Base-by-base conservation (phyloP, 345 rosid genomes). In the Euclidium syriacum region DNA sequence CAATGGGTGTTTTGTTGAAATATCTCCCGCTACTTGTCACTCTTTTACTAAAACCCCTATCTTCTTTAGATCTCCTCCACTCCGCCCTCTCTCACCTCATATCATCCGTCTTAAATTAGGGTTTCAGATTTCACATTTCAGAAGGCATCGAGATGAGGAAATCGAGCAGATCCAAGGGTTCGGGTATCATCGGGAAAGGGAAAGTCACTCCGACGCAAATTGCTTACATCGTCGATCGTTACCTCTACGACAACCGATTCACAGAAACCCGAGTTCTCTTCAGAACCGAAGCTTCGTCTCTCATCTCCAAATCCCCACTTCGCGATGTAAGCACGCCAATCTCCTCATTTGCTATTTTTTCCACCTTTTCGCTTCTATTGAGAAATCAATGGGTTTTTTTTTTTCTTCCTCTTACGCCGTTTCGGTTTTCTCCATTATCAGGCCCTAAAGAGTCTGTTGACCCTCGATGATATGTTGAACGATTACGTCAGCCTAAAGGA, bases 181-280 rank as follows among this genome's bases (percentile, higher is more conserved):
- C 75, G 1, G 71, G 75, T 1, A 51, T 35, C n/a, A 39, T 79
- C 11, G 95, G 84, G 27, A 87, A 78, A 10, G 91, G 95, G 2
- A 72, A 81, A 65, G 85, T 90, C 0, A 90, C 96, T 7, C 95
- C 85, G 0, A 76, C 79, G 22, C 99, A 94, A 58, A 68, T 87
- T 15, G 95, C 99, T 0, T 94, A 80, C 76, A 80, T 94, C 38
- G 90, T 87, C 2, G 97, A 94, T 54, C 82, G 91, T 2, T 94
- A 90, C 67, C 99, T 94, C 57, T 65, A 54, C 48, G 96, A 90
- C 52, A 87, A 81, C 76, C 76, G 64, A 26, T 87, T 73, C 78
- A 32, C 81, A 0, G 72, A 81, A 43, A 83, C 85, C 14, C 88
- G 91, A 14, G 63, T 77, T 4, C 52, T 58, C 38, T 87, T 84